Evolutionary conservation across 2,329 filamentous ascomycete genomes (phyloP), one percentile per base, ranked within the genome.

Genomic region (Bisporella sp.): DNA sequence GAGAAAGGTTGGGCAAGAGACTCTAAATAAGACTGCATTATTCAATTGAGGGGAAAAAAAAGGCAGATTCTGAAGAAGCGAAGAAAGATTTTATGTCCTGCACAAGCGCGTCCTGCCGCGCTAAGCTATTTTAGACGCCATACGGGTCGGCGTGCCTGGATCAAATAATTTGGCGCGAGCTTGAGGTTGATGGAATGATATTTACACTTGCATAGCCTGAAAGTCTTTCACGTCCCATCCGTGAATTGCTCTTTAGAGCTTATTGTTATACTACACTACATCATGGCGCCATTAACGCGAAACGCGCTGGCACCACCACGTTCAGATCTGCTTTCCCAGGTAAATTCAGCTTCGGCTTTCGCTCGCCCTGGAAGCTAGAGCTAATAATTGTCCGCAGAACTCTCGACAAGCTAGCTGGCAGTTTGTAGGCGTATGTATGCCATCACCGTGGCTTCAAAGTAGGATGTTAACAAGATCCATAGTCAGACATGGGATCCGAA

Each of bases 1-100:
- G 52, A 57, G 59, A 58, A 64, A 68, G 70, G 82, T 87, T 82
- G 87, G 82, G 83, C 87, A 87, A 91, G 92, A 95, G 93, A 99
- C 93, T 99, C 93, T 97, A 97, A 92, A 87, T 88, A 87, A 82
- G 85, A 37, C 35, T 87, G 85, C 89, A 85, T 83, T 68, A 76
- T 81, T 82, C 89, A 84, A 89, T 88, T 92, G 76, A 77, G 49
- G 52, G 45, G 40, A 21, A 45, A 55, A 56, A 54, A 53, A 51
- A 49, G 21, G 21, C 21, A 49, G 50, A 45, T 21, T 54, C 43
- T 46, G 28, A 39, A 53, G 50, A 49, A 50, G 44, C 29, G 41
- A 45, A 13, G 28, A 46, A 50, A 52, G 45, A 53, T 43, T 49
- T 53, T 32, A 32, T 45, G 8, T 32, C 21, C 21, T 2, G 21